Evolutionary conservation across 495 filamentous ascomycete genomes (phyloP).

Genomic region (Tetracladium setigerum): DNA sequence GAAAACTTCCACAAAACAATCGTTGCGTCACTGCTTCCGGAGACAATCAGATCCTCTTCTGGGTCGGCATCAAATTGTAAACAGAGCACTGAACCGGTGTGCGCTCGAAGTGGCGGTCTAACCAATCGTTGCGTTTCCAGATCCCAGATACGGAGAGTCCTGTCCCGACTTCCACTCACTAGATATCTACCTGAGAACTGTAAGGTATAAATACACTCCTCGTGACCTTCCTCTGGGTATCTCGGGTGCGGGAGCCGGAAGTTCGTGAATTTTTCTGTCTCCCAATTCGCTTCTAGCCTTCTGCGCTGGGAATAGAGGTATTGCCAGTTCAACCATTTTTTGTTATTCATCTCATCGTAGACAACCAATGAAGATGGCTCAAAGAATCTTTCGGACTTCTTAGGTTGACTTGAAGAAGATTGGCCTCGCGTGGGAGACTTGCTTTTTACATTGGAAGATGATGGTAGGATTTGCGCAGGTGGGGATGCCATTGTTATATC

Average conservation of each 20-base stretch:
- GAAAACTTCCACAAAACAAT: constrained; percentile 93
- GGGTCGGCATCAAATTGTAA: constrained; percentile 93
- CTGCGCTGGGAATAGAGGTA: constrained; percentile 85
- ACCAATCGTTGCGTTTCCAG: constrained; percentile 70
- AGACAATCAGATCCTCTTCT: constrained; percentile 84
- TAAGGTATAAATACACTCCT: constrained; percentile 91
- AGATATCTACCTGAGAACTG: constrained; percentile 80
- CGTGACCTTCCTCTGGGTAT: constrained; percentile 74
- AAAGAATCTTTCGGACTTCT: too few species aligned
- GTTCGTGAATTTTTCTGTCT: constrained; percentile 67
- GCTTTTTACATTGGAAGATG: too few species aligned
- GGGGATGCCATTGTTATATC: constrained; percentile 14
- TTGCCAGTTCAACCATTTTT: constrained; percentile 65
- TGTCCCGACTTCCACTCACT: constrained; percentile 89
- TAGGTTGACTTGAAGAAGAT: too few species aligned
- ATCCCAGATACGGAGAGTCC: constrained; percentile 84
- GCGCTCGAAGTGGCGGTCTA: constrained; percentile 62
- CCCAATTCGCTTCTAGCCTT: constrained; percentile 86
- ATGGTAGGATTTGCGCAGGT: not conserved
- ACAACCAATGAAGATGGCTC: constrained; percentile 17
- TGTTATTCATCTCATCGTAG: constrained; percentile 20
- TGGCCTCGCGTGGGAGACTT: too few species aligned
- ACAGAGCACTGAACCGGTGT: constrained; percentile 83
- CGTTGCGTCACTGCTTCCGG: constrained; percentile 83
- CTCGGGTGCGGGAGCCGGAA: constrained; percentile 86